Base-by-base conservation (phyloP, 2,329 filamentous ascomycete species). In the Anthostomella pinea region DNA sequence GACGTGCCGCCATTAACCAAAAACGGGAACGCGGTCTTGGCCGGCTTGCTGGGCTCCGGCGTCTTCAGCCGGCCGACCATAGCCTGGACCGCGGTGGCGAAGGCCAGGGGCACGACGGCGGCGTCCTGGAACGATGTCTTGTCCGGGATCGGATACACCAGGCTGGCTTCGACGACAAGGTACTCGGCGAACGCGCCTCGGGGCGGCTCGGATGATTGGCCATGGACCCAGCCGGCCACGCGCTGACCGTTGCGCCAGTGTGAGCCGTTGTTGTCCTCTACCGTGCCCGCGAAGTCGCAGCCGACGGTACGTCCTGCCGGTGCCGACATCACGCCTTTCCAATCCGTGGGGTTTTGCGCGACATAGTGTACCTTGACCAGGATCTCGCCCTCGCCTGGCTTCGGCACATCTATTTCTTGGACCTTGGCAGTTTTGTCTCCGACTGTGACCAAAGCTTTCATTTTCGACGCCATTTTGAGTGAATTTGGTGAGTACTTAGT, bases 71-170 rank as follows among this genome's bases (percentile, higher is more conserved):
- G 49, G 38, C 50, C 51, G 46, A 59, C 52, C 33, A 61, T 35
- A 14, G 54, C 57, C 43, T 60, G 58, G 27, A 48, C 69, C 60
- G 58, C 75, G 62, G 40, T 77, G 49, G 38, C 72, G 62, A 45
- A 75, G 53, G 45, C 65, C 59, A 66, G 45, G 11, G 52, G 50
- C 13, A 58, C 18, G 17, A 48, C 53, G 13, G 54, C 52, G 3
- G 54, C 58, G 16, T 57, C 51, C 36, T 49, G 43, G 34, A 51
- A 45, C 8, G 52, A 51, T n/a, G 57, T 31, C 2, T 30, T 25
- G 31, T 58, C 56, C 2, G 57, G 57, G 27, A 61, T 48, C 3
- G 46, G 25, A 35, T 45, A 61, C 21, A 60, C 56, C 9, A 59
- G 41, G 16, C 49, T 52, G 9, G 43, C 39, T 32, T 54, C 56